Base-by-base conservation (phyloP, 1,284 basidiomycete genomes). In the Paramarasmius palmivorus region DNA sequence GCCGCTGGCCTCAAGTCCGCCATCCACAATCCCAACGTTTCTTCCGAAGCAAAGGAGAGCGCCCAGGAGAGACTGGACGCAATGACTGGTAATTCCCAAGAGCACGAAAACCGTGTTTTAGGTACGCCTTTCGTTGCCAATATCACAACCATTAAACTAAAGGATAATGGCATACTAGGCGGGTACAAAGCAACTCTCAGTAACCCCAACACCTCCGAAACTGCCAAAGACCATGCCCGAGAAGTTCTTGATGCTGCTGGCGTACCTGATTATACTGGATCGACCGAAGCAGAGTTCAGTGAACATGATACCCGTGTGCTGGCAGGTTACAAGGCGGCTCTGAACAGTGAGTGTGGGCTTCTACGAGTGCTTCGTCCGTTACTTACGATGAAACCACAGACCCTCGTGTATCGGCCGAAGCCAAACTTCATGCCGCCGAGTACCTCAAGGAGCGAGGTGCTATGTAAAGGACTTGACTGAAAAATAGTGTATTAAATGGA, bases 131-230 rank as follows among this genome's bases (percentile, higher is more conserved):
- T 39, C 4, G 4, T 4, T 2, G 7, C 36, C 35, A 37, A 40
- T n/a, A n/a, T n/a, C n/a, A n/a, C n/a, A n/a, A n/a, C n/a, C n/a
- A n/a, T 36, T 39, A n/a, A n/a, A 8, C 15, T 14, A 37, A 50
- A 22, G n/a, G n/a, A n/a, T n/a, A n/a, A n/a, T 17, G 9, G 14
- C 41, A 12, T 38, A 36, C 25, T 45, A 44, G 75, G 70, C 20
- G 80, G 80, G 9, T 80, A 82, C 71, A 82, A 83, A 65, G 78
- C 81, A 3, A 77, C 79, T 25, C 40, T 82, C 26, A 67, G 67
- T 56, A 81, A 77, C 60, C 71, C 72, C 2, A 37, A 66, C 38
- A 73, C 76, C 0, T 78, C 78, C 1, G 63, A 66, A 3, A 66
- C 75, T 53, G 80, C 82, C 17, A 82, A 83, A 65, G 59, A 71